These are phyloP conservation scores for Flaveria brownii DNA, from an alignment of 129 eudicot genomes.

Conservation along the genomic window DNA sequence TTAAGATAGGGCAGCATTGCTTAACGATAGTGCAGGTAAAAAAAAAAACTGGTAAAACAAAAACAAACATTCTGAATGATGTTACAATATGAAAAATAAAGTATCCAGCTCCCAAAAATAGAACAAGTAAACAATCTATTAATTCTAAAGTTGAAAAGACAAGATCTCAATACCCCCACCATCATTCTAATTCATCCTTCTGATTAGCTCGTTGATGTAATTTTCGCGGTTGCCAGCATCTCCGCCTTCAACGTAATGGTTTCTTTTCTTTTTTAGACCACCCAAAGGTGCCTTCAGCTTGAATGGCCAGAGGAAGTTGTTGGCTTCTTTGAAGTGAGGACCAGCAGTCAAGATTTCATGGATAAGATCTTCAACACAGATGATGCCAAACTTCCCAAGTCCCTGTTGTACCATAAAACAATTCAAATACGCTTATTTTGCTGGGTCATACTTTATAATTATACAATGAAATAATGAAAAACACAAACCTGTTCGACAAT, in stretches of 20 bases:
- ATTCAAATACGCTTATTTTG: neutral
- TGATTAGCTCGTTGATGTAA: slow-evolving; percentile 74
- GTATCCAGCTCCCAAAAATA: slow-evolving; percentile 25
- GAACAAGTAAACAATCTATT: slow-evolving; percentile 31
- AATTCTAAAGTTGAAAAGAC: slow-evolving; percentile 32
- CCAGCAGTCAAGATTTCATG: slow-evolving; percentile 91
- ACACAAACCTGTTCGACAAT: slow-evolving; percentile 64
- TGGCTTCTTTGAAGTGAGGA: slow-evolving; percentile 85
- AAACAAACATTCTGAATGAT: slow-evolving; percentile 16
- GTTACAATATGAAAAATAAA: slow-evolving; percentile 20
- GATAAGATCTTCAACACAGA: slow-evolving; percentile 77
- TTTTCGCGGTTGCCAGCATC: slow-evolving; percentile 91
- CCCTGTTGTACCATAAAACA: slow-evolving; percentile 31
- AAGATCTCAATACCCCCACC: slow-evolving; percentile 2
- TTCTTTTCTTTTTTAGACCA: slow-evolving; percentile 76
- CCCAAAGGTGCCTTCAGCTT: slow-evolving; percentile 80
- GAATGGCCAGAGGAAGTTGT: slow-evolving; percentile 88
- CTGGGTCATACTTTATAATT: too few relatives aligned
- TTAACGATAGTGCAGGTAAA: neutral
- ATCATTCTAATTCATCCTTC: slow-evolving; percentile 72
- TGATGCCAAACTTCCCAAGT: slow-evolving; percentile 71
- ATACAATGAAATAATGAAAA: neutral
- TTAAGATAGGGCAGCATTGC: neutral
- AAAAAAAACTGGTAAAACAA: slow-evolving; percentile 14
- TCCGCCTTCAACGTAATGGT: slow-evolving; percentile 88